Conservation (phyloP, 108 stramenopile genomes). For the Nitzschia inconspicua region DNA sequence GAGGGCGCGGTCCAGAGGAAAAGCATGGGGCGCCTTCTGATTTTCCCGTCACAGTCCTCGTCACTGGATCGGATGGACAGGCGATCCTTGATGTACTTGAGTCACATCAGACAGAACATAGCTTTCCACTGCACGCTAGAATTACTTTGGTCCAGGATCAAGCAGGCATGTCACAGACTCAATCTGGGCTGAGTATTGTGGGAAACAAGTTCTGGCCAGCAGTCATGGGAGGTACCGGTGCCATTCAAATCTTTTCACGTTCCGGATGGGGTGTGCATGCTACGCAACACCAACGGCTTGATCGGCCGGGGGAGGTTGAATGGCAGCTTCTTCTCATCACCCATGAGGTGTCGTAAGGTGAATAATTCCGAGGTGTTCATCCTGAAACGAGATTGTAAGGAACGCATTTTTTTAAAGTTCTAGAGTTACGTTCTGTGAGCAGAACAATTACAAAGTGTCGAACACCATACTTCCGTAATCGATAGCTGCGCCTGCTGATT, state of each 20-base stretch:
- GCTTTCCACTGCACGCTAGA: slow-evolving; percentile 9
- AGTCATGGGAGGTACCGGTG: slow-evolving; percentile 31
- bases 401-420: neutral
- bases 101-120: slow-evolving; percentile 4
- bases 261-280: slow-evolving; percentile 73
- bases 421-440: too few species aligned
- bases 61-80: slow-evolving; percentile 64
- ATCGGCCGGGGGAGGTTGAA: neutral
- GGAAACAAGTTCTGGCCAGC: slow-evolving; percentile 32
- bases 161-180: neutral
- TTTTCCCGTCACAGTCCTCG: slow-evolving; percentile 53
- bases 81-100: slow-evolving; percentile 21
- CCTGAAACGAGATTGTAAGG: neutral
- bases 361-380: too few species aligned
- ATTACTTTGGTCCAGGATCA: slow-evolving; percentile 19
- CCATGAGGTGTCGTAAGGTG: slow-evolving; percentile 14
- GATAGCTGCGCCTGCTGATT: too few species aligned
- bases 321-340: slow-evolving; percentile 64
- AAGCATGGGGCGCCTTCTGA: slow-evolving; percentile 7
- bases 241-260: slow-evolving; percentile 43
- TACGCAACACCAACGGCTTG: slow-evolving; percentile 6
- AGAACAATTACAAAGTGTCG: too few species aligned
- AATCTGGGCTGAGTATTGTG: neutral
- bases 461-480: too few species aligned
- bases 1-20: neutral